Base-by-base conservation (phyloP, 1,284 basidiomycete species). In the Trichosporon coremiiforme region DNA sequence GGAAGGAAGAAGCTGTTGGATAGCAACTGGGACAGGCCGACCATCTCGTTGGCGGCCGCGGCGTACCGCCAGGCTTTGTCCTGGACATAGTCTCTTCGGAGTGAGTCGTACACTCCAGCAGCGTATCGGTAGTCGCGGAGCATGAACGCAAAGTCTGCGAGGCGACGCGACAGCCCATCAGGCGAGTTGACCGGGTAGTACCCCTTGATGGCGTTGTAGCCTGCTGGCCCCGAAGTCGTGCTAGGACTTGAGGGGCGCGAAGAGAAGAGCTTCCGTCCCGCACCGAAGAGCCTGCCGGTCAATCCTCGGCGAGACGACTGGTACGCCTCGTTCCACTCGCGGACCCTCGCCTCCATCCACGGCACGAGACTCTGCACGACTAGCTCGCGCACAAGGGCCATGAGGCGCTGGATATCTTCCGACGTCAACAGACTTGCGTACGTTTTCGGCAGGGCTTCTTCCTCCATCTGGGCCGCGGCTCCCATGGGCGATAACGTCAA, bases 131-230 rank as follows among this genome's bases (percentile, higher is more conserved):
- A 90, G 84, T 99, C 96, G 1, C 93, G 90, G 0, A 98, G 85
- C 75, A 96, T 90, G 64, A 97, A 97, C 1, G 94, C 91, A 82
- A 98, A 95, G 81, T 99, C 97, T 9, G 95, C 96, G 1, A 99
- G 85, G n/a, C 96, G 82, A 7, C 87, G 79, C 0, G 85, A 84
- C 31, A 86, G 81, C 0, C 85, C 82, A 71, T 86, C 85, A 33
- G 84, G 79, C 1, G 86, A 76, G 31, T 73, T 72, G 13, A 79
- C 78, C 0, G 85, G 84, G 73, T 87, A 88, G 74, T 78, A 83
- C 63, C 80, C 81, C 75, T 81, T 80, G 66, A 74, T 73, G 0
- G 77, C 71, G 65, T 82, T 83, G 70, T 81, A 83, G 13, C 78
- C 81, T 3, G 74, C 77, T 0, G 80, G 75, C 4, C 57, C 57